Evolutionary conservation across 257 asterid genomes (phyloP), one percentile per base, ranked within the genome.

Genomic region (Nicotiana benthamiana): DNA sequence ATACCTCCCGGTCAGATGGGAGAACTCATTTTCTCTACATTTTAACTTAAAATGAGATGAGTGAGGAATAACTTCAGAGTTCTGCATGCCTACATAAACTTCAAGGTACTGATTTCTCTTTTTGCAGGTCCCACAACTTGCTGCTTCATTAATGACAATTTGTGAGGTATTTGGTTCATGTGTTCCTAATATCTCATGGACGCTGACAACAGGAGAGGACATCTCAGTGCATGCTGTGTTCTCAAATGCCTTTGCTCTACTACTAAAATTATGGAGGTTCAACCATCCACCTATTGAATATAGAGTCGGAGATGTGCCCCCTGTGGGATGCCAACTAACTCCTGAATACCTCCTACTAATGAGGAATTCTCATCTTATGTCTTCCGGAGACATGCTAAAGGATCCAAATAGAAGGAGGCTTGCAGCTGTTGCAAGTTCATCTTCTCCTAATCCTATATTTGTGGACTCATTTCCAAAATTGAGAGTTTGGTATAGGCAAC

Each of bases 401-500:
- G 93, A 93, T 81, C 98, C 95, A 65, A 91, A 92, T 79, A 87
- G 92, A 75, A 89, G 94, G 87, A 89, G 99, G 22, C 93, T 93
- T 28, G 92, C 97, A 60, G 85, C 88, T 63, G 95, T 91, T 54
- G 97, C 94, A 74, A 85, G 81, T 84, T 89, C 96, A 56, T 88
- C 93, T 0, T 88, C 93, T 66, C 83, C 93, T 9, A 85, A 90
- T 75, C 97, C 99, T 76, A 92, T 95, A 62, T 95, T 95, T 62
- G 96, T 95, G 20, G 98, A 95, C 83, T 95, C 98, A 1, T 95
- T 93, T 88, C 99, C 99, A 20, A 93, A 95, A 72, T 93, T 95
- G 28, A 93, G 94, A 84, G 96, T 87, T 74, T 95, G 99, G 99
- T 93, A 95, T 66, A 91, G 99, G 86, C 99, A 95, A 85, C 99